Evolutionary conservation across 768 basidiomycete species (phyloP), one percentile per base, ranked within the genome.

Genomic region (Tylopilus cervinicoccineus): DNA sequence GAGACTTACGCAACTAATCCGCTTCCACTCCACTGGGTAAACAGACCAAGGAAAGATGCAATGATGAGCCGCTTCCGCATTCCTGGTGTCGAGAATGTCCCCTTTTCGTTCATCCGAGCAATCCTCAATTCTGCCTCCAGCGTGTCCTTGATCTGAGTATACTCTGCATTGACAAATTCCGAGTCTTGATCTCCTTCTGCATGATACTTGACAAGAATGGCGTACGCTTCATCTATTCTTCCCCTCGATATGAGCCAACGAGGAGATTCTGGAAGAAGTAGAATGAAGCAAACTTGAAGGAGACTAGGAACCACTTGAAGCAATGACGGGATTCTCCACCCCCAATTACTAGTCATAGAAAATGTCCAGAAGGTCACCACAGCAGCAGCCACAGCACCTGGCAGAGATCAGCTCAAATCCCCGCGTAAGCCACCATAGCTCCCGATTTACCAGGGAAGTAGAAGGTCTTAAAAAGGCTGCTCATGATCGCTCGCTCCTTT

Each of bases 321-420:
- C n/a, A 81, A 78, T 1, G 56, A 62, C 0, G 82, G 83, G 19
- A 84, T 81, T n/a, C 83, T 73, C 84, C 84, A 85, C 12, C 77
- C 80, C 81, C 81, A 83, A 55, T 79, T 74, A 41, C 55, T 76
- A 0, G 56, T 40, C 72, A 85, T 80, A 9, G 67, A 51, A 69
- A 85, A 86, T 0, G 86, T 86, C 9, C 80, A 79, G 31, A 84
- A 76, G 0, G 83, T 87, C 17, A 52, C 48, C 5, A 74, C 78
- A 11, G 80, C 79, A 6, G 81, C 80, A 22, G 28, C 26, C 6
- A 62, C 8, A 28, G 60, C 27, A n/a, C 59, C 59, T 60, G 14
- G 7, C 5, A 22, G 2, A 6, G 7, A 22, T 61, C 16, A 43
- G 17, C 5, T 28, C 2, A 14, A 22, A 3, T 11, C 23, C 3